Percentiles rank a stretch among this genome's conserved stretches.
Evolutionary conservation across 495 filamentous ascomycete species (phyloP).

Genomic region (Cercophora newfieldiana): DNA sequence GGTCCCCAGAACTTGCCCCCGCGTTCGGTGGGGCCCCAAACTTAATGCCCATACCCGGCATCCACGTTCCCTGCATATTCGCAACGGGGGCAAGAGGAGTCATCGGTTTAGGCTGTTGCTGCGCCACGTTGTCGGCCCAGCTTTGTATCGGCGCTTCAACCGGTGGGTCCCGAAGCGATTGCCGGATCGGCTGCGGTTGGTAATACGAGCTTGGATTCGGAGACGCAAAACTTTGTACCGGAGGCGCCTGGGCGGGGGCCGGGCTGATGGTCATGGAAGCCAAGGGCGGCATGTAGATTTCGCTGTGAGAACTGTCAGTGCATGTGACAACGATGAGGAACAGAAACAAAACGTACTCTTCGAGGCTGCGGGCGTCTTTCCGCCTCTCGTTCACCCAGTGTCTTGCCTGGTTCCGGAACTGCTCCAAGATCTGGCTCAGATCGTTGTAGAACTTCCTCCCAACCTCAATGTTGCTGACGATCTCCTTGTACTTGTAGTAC

Average conservation of each 20-base stretch:
- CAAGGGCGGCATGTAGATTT: conserved; percentile 53
- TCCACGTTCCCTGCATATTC: conserved; percentile 63
- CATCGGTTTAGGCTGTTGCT: conserved; percentile 53
- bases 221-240: conserved; percentile 23
- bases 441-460: conserved; percentile 98
- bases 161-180: conserved; percentile 31
- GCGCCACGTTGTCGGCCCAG: conserved; percentile 50
- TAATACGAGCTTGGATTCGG: conserved; percentile 26
- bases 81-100: conserved; percentile 39
- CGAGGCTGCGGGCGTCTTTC: conserved; percentile 75
- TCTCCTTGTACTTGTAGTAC: conserved; percentile 92
- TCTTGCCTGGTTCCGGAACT: conserved; percentile 71
- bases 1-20: conserved; percentile 9
- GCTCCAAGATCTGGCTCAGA: conserved; percentile 76
- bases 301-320: conserved; percentile 29
- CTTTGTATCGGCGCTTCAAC: conserved; percentile 51
- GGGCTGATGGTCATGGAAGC: conserved; percentile 42
- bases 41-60: conserved; percentile 75
- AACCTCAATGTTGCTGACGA: conserved; percentile 82
- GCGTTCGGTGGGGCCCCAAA: conserved; percentile 46
- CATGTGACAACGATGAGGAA: too few relatives aligned
- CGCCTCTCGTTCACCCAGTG: conserved; percentile 77
- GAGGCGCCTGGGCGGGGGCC: neutral
- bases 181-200: conserved; percentile 36
- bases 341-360: conserved; percentile 53